Base-by-base conservation (phyloP, 805 yeast species). In the Metschnikowia peoriensis region DNA sequence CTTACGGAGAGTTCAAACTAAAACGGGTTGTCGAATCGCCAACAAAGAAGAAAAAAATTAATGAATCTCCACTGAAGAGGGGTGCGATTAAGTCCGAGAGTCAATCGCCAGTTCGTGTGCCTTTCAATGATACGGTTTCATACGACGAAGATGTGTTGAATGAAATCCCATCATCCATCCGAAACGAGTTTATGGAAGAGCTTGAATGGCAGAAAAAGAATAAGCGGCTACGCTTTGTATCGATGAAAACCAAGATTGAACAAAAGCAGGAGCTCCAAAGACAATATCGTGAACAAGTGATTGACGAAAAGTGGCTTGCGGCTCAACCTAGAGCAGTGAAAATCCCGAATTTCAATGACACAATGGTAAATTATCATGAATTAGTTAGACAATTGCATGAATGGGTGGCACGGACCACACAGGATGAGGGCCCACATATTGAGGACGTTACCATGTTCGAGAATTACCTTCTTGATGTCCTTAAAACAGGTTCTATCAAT, bases 151-250 rank as follows among this genome's bases (percentile, higher is more conserved):
- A 71, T 0, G 66, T 75, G 8, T 52, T 75, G 28, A 61, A 70
- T 28, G 78, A 71, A 51, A 59, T 75, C 7, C 79, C 79, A 0
- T 66, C 77, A 0, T 67, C 69, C 7, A 59, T 75, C 11, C 63
- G 69, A 47, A 54, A 67, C 8, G 76, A 74, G 48, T 73, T 74
- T 6, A 47, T 70, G 44, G 67, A 67, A 46, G 77, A 74, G 38
- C 51, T 70, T 37, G 71, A 68, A 40, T 62, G 66, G 51, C 67
- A 61, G 41, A 63, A 62, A 28, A 63, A 65, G 47, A 52, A 63
- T n/a, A 66, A 65, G 49, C 56, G 58, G 29, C 55, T 65, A 38
- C 66, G 63, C 37, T 52, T 66, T 22, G 63, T 59, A 7, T 61
- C 72, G 1, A 55, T 70, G 52, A 60, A 64, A 38, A 67, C 66